Base-by-base conservation (phyloP, 2,329 filamentous ascomycete species). In the Coniosporium tulheliwenetii region DNA sequence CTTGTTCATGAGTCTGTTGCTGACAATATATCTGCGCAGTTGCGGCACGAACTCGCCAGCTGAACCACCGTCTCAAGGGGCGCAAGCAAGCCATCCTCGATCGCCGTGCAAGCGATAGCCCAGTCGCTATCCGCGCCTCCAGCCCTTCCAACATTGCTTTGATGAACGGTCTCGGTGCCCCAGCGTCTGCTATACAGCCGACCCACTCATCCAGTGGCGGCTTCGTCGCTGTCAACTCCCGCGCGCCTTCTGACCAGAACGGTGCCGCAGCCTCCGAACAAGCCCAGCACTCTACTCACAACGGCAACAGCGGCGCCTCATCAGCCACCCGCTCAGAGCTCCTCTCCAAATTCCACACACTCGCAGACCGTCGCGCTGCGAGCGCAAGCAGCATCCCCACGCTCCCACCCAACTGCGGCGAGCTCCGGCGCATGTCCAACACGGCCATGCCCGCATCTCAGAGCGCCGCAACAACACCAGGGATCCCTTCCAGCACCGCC, bases 1-100 rank as follows among this genome's bases (percentile, higher is more conserved):
- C 19, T 7, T 26, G 7, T 4, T 26, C 3, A 26, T 26, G 19
- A 7, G 7, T 26, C 19, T 26, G 19, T 26, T 26, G 19, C 19
- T 26, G 19, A 26, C 19, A 4, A 7, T 26, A 36, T 38, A 14
- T 26, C 32, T 38, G 33, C 43, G 48, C 60, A 70, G 77, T 81
- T 10, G 78, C 79, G 46, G 77, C 76, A 37, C 69, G 77, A 47
- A 79, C 85, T 10, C 73, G 84, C 33, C 82, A 89, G 56, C 71
- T 93, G 13, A 87, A 86, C 49, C 85, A 91, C 53, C 75, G 81
- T 36, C 64, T 93, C 39, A 83, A 81, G 53, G 79, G 79, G 38
- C 77, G 83, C 39, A 79, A 77, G 51, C 75, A 74, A 41, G 81
- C 79, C n/a, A 84, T 87, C 46, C 64, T 79, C 38, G 72, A 74